Conservation (phyloP, 345 rosid species). For the Turritis glabra region DNA sequence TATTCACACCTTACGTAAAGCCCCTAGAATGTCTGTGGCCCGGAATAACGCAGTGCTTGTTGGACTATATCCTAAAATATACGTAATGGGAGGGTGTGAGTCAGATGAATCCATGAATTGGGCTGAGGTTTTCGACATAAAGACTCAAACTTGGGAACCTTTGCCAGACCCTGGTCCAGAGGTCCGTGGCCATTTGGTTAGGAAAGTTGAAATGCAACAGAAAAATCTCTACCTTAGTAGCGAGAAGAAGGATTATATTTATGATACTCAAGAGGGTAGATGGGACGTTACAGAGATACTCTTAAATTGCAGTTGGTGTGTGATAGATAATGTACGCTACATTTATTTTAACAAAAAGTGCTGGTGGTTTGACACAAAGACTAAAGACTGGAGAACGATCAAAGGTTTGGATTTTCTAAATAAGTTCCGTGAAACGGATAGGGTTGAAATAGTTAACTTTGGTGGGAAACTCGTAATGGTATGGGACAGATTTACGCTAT, state of each 20-base stretch:
- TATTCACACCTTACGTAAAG: background rate
- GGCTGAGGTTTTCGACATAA: background rate
- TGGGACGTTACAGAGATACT: background rate
- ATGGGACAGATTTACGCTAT: background rate
- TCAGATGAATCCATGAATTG: background rate
- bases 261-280: background rate
- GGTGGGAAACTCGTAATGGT: background rate
- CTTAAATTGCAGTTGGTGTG: background rate
- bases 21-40: background rate
- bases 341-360: background rate
- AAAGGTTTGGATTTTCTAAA: background rate
- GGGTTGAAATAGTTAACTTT: background rate
- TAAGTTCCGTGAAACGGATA: background rate
- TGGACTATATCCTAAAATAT: background rate
- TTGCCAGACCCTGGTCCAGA: background rate
- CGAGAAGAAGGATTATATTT: background rate
- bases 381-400: background rate
- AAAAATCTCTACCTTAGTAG: background rate
- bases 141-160: background rate
- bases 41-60: background rate
- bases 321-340: background rate
- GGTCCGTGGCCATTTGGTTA: background rate
- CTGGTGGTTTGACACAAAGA: background rate
- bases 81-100: background rate
- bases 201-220: background rate